Evolutionary conservation across 306 rosid species (phyloP).

Genomic region (Cucumis sativus): DNA sequence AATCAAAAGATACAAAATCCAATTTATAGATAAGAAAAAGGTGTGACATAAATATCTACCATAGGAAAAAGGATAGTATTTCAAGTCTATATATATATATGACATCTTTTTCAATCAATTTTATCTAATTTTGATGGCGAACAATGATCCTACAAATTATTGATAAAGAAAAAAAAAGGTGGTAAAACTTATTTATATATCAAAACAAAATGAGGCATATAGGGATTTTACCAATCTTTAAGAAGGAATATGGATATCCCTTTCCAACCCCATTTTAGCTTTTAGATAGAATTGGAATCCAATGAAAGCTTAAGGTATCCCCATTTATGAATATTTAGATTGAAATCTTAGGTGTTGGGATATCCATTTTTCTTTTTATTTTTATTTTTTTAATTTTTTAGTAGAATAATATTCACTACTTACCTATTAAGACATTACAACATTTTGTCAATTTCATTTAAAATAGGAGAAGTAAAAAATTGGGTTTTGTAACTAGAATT

Average conservation of each 20-base stretch:
- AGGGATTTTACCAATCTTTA: neutral
- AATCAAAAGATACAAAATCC: neutral
- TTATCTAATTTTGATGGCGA: neutral
- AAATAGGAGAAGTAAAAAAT: neutral
- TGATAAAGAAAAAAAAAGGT: neutral
- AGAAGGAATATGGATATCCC: neutral
- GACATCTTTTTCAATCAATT: neutral
- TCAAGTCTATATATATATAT: neutral
- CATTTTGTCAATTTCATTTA: neutral
- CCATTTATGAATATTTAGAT: neutral
- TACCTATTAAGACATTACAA: neutral
- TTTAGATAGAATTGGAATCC: neutral
- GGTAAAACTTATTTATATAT: neutral
- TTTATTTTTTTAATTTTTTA: neutral
- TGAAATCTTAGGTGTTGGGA: neutral
- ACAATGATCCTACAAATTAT: neutral
- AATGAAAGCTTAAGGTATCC: neutral
- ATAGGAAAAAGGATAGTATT: neutral
- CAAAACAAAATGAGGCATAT: neutral
- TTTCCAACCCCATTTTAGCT: neutral
- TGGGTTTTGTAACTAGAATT: too few species aligned
- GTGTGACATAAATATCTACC: neutral
- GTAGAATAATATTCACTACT: constrained; percentile 5
- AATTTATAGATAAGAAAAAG: neutral
- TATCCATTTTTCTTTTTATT: neutral